Conservation (phyloP, 192 early-diverging fungal genomes). For the Coemansia sp. region DNA sequence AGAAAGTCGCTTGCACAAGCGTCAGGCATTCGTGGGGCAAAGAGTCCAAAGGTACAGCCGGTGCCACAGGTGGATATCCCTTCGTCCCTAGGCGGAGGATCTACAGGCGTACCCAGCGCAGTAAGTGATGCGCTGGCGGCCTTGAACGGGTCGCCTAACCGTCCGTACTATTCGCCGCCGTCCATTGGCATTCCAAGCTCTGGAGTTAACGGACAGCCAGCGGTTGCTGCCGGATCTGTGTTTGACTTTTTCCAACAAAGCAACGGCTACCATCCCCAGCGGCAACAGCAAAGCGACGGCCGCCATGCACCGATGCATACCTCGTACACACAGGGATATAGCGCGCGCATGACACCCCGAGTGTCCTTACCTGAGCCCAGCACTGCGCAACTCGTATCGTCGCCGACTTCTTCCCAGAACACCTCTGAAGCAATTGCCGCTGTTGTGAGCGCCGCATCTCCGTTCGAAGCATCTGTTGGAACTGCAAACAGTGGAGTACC, state of each 20-base stretch:
- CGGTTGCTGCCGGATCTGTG: constrained; percentile 25
- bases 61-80: neutral
- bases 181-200: neutral
- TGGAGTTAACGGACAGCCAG: neutral
- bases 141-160: constrained; percentile 5
- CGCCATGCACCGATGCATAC: constrained; percentile 22
- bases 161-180: constrained; percentile 14
- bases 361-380: constrained; percentile 6
- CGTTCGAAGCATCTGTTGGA: neutral
- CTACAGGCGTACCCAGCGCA: neutral
- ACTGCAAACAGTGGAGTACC: neutral
- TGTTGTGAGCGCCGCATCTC: neutral
- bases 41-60: neutral
- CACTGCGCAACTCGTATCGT: neutral
- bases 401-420: neutral
- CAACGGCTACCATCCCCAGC: constrained; percentile 19
- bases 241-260: constrained; percentile 48
- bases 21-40: constrained; percentile 1
- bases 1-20: neutral
- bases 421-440: neutral
- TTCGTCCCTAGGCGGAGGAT: neutral
- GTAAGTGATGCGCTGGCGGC: neutral
- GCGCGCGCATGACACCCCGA: constrained; percentile 7
- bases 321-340: constrained; percentile 28
- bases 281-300: constrained; percentile 10